Percentiles rank a stretch among this genome's conserved stretches.
Evolutionary conservation across 2,329 filamentous ascomycete genomes (phyloP).

Genomic region (Diaporthe batatas): DNA sequence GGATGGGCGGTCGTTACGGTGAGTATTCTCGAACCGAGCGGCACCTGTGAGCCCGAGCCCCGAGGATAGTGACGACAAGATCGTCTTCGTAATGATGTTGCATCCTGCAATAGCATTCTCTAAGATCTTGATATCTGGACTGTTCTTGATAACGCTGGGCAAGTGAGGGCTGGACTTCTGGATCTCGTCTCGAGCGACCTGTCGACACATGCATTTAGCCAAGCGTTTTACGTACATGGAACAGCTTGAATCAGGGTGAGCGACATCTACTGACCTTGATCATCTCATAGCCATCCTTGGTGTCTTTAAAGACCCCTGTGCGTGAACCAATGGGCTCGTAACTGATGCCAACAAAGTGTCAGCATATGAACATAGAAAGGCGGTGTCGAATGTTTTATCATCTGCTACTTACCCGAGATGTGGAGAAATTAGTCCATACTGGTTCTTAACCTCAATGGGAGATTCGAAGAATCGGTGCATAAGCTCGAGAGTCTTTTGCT

Average conservation of each 20-base stretch:
- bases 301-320: slow-evolving; percentile 60
- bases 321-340: slow-evolving; percentile 64
- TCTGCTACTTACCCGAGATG: slow-evolving; percentile 60
- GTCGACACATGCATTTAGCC: slow-evolving; percentile 55
- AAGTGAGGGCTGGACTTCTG: slow-evolving; percentile 53
- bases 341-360: slow-evolving; percentile 44
- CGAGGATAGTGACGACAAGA: slow-evolving; percentile 64
- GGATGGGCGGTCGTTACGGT: slow-evolving; percentile 64
- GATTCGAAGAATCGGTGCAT: slow-evolving; percentile 69
- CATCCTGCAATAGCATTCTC: slow-evolving; percentile 64
- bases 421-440: slow-evolving; percentile 66
- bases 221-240: background rate
- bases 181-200: slow-evolving; percentile 54
- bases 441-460: slow-evolving; percentile 67
- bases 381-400: slow-evolving; percentile 18
- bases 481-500: slow-evolving; percentile 64
- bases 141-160: slow-evolving; percentile 62
- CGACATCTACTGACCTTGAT: slow-evolving; percentile 55
- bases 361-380: background rate
- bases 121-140: slow-evolving; percentile 60
- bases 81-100: slow-evolving; percentile 64
- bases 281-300: slow-evolving; percentile 67
- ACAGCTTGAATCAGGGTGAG: background rate
- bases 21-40: slow-evolving; percentile 62
- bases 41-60: slow-evolving; percentile 60